Evolutionary conservation across 2,329 filamentous ascomycete species (phyloP).

Genomic region (Diplodia mutila): DNA sequence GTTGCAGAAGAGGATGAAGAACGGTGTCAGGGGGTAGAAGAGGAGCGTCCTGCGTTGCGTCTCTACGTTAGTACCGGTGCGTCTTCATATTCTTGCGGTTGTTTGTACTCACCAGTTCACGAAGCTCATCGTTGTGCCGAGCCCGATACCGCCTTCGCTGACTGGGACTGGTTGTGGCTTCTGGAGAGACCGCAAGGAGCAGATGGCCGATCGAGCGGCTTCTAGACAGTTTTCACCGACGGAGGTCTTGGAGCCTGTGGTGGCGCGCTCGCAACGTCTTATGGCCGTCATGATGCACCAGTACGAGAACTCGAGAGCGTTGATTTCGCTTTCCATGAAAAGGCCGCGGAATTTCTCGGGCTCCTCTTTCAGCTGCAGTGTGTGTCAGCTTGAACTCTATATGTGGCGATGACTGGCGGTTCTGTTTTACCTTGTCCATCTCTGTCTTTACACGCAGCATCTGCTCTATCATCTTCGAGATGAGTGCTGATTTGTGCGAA

Average conservation of each 20-base stretch:
- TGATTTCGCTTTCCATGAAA: conserved; percentile 34
- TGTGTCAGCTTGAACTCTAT: conserved; percentile 28
- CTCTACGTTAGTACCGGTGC: too few species aligned
- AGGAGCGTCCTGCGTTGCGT: conserved; percentile 36
- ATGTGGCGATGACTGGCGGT: conserved; percentile 7
- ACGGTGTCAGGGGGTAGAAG: conserved; percentile 40
- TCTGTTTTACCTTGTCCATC: conserved; percentile 24
- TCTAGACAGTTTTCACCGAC: conserved; percentile 38
- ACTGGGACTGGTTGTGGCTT: conserved; percentile 26
- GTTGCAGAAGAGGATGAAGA: conserved; percentile 43
- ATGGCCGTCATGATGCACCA: conserved; percentile 39
- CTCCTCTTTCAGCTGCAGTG: conserved; percentile 26
- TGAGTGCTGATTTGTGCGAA: conserved; percentile 29
- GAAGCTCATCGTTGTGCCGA: not conserved
- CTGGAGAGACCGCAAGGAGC: conserved; percentile 34
- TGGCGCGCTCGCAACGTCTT: conserved; percentile 35
- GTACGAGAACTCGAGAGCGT: conserved; percentile 37
- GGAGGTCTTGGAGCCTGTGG: conserved; percentile 33
- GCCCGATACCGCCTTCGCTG: not conserved
- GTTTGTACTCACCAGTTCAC: not conserved
- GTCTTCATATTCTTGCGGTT: too few species aligned
- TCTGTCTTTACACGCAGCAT: not conserved
- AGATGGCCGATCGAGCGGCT: conserved; percentile 37
- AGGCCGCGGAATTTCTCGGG: conserved; percentile 3
- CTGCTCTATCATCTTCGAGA: not conserved